Evolutionary conservation across 495 filamentous ascomycete species (phyloP).

Genomic region (Jackrogersella multiformis): DNA sequence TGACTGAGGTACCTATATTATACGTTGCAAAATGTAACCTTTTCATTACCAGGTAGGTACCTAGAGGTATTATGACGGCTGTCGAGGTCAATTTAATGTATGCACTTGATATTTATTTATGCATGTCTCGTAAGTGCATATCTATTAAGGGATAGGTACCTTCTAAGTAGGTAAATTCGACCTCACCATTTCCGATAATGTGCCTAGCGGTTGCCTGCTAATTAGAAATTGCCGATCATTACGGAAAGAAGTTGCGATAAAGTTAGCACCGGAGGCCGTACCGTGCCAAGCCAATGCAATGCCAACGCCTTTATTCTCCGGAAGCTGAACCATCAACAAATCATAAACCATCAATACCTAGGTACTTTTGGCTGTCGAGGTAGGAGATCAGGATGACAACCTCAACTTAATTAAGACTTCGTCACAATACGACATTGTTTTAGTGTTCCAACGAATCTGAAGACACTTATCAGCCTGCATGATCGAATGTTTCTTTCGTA

Average conservation of each 20-base stretch:
- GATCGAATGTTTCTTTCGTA: background rate
- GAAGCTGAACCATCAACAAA: constrained; percentile 33
- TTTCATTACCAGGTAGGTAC: no score
- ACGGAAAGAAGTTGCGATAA: constrained; percentile 2
- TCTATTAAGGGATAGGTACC: constrained; percentile 6
- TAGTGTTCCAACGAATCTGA: background rate
- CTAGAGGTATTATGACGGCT: no score
- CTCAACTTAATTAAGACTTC: background rate
- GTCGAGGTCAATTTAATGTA: no score
- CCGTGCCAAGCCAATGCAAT: constrained; percentile 23
- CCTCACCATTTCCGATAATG: background rate
- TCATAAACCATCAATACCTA: constrained; percentile 7
- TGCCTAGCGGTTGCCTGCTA: no score
- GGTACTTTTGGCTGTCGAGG: no score
- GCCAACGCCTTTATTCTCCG: constrained; percentile 12
- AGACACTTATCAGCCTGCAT: background rate
- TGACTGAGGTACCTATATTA: no score
- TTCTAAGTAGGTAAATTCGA: no score
- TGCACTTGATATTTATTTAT: background rate
- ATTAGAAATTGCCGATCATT: constrained; percentile 10
- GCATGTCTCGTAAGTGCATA: background rate
- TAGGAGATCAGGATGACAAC: background rate
- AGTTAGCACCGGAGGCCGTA: constrained; percentile 1
- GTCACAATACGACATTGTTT: constrained; percentile 12
- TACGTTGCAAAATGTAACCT: no score